Evolutionary conservation across 139 green algal genomes (phyloP).

Genomic region (Eudorina sp.): DNA sequence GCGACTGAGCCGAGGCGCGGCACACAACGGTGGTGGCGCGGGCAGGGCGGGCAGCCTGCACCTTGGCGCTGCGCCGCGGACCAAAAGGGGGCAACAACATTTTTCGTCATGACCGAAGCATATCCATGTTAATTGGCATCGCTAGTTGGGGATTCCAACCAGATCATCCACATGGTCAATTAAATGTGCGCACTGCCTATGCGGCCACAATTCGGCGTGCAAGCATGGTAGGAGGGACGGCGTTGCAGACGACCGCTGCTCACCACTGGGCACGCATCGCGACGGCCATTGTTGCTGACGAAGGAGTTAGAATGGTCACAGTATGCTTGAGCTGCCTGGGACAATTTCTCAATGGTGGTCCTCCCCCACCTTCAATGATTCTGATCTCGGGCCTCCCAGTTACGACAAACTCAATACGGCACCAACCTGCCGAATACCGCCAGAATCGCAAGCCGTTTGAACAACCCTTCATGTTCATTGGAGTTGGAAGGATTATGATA

Average conservation of each 20-base stretch:
- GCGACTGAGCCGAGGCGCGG: conserved; percentile 23
- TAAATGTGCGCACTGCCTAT: too few species aligned
- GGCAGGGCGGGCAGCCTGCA: conserved; percentile 40
- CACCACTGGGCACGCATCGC: conserved; percentile 35
- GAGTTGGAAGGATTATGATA: too few species aligned
- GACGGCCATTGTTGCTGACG: conserved; percentile 34
- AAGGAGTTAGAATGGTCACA: conserved; percentile 5
- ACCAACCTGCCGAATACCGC: too few species aligned
- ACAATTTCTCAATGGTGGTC: background rate
- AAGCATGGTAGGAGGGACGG: conserved; percentile 9
- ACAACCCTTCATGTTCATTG: too few species aligned
- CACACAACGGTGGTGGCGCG: conserved; percentile 44
- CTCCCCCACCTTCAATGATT: background rate
- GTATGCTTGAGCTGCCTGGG: background rate
- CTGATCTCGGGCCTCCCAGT: too few species aligned
- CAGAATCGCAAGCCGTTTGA: too few species aligned
- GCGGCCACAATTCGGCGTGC: too few species aligned
- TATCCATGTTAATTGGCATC: too few species aligned
- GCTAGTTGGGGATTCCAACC: too few species aligned
- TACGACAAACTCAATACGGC: too few species aligned
- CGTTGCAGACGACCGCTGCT: conserved; percentile 4
- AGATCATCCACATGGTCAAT: too few species aligned
- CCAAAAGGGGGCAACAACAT: background rate
- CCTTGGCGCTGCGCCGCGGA: conserved; percentile 42
- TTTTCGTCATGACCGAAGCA: background rate